Evolutionary conservation across 345 rosid species (phyloP).

Genomic region (Citrus medica): DNA sequence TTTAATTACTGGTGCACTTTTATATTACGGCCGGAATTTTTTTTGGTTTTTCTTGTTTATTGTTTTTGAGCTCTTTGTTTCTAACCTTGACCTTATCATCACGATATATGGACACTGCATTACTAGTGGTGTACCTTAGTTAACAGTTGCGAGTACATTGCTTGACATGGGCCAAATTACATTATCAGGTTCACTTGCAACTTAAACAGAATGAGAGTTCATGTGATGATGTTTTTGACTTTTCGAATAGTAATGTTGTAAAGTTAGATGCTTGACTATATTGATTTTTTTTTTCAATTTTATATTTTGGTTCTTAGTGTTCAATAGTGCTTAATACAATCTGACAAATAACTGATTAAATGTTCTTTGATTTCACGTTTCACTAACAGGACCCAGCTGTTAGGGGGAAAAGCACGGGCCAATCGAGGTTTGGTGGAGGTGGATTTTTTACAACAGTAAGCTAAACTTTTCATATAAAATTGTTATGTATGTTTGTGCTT

Average conservation of each 20-base stretch:
- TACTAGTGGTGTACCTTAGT: not conserved
- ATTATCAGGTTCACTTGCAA: not conserved
- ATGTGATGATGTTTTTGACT: not conserved
- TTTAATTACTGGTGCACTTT: not conserved
- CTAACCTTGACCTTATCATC: not conserved
- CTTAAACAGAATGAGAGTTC: not conserved
- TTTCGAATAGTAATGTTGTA: not conserved
- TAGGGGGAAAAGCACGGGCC: conserved; percentile 40
- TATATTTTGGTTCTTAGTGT: not conserved
- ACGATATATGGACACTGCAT: not conserved
- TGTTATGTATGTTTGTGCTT: not conserved
- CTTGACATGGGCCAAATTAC: not conserved
- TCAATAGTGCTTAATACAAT: not conserved
- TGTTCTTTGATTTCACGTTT: not conserved
- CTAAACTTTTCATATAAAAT: conserved; percentile 10
- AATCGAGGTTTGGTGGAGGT: conserved; percentile 45
- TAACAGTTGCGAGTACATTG: not conserved
- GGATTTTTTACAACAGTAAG: conserved; percentile 51
- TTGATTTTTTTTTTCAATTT: not conserved
- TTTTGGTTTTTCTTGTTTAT: too few species aligned
- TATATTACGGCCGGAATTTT: not conserved
- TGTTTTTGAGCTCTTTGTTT: not conserved
- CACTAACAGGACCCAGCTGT: conserved; percentile 45
- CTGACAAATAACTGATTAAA: not conserved
- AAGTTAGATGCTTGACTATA: not conserved